A percentile compares a stretch with the other conserved stretches of the same genome.
Conservation (phyloP, 495 filamentous ascomycete genomes). For the Monascus purpureus region DNA sequence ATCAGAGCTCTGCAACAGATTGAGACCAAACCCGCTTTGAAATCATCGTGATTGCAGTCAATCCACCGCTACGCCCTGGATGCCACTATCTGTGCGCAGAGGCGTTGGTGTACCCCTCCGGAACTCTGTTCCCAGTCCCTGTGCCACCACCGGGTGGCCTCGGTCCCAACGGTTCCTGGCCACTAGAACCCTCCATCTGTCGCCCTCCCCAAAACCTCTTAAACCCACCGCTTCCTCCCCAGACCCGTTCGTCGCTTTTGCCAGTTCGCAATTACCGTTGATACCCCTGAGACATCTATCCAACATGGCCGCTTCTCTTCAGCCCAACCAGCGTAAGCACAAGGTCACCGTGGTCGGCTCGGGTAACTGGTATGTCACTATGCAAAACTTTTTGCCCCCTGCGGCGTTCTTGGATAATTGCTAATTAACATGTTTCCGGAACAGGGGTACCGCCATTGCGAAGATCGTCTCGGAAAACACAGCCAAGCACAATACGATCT, state of each 20-base stretch:
- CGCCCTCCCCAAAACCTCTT: conserved; percentile 1
- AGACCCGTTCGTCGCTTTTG: conserved; percentile 7
- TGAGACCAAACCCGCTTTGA: background rate
- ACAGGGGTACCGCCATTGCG: conserved; percentile 85
- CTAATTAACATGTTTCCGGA: conserved; percentile 3
- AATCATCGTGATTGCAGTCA: conserved; percentile 6
- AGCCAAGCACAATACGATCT: conserved; percentile 56
- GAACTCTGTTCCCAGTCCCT: conserved; percentile 11
- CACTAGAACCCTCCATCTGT: conserved; percentile 2
- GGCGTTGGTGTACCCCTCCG: conserved; percentile 5
- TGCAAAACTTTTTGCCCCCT: no score
- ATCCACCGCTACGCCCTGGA: conserved; percentile 6
- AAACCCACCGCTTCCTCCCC: conserved; percentile 7
- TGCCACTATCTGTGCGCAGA: conserved; percentile 7
- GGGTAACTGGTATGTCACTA: conserved; percentile 70
- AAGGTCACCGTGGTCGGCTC: conserved; percentile 91
- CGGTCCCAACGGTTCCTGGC: conserved; percentile 11
- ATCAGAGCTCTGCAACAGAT: conserved; percentile 6
- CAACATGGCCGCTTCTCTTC: conserved; percentile 31
- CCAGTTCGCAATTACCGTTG: conserved; percentile 8
- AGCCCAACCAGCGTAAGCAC: conserved; percentile 52
- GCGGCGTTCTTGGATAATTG: background rate
- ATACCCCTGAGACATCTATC: background rate
- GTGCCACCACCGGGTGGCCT: conserved; percentile 5
- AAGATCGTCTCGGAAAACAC: conserved; percentile 96